Evolutionary conservation across 176 grass and related monocot genomes (phyloP).

Genomic region (Neostapfia colusana): DNA sequence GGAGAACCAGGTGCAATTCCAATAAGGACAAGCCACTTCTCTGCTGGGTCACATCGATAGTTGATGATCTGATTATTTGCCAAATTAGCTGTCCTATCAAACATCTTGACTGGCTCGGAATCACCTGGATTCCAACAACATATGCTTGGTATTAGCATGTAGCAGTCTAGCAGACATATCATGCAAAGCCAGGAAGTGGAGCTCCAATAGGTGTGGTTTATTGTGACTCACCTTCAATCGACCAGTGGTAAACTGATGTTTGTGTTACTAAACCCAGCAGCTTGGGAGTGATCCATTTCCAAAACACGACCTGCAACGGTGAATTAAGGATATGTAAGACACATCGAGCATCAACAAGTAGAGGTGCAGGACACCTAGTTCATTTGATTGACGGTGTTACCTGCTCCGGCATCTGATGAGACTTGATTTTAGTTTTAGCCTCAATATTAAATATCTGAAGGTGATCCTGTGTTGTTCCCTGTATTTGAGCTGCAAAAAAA

Average conservation of each 20-base stretch:
- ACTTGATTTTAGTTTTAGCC: constrained; percentile 92
- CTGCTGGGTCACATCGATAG: constrained; percentile 78
- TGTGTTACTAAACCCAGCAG: constrained; percentile 73
- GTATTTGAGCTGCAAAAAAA: constrained; percentile 87
- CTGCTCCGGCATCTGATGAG: constrained; percentile 97
- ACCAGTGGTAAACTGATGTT: constrained; percentile 93
- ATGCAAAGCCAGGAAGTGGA: neutral
- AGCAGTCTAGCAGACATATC: neutral
- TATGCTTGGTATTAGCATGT: neutral
- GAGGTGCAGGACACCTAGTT: neutral
- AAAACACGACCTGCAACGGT: constrained; percentile 76
- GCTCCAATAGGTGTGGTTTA: neutral
- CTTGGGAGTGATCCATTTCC: constrained; percentile 96
- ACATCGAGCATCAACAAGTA: neutral
- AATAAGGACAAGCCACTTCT: constrained; percentile 97
- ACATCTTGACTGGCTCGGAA: constrained; percentile 89
- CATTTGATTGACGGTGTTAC: neutral
- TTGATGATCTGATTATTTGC: constrained; percentile 97
- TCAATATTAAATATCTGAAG: constrained; percentile 99
- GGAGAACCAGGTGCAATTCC: constrained; percentile 92
- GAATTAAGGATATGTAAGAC: neutral
- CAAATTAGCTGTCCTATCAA: constrained; percentile 93
- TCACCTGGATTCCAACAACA: constrained; percentile 38
- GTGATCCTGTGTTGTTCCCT: constrained; percentile 91
- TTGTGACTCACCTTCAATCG: constrained; percentile 60